Base-by-base conservation (phyloP, 371 early-diverging fungal genomes). In the Amoeboaphelidium occidentale region DNA sequence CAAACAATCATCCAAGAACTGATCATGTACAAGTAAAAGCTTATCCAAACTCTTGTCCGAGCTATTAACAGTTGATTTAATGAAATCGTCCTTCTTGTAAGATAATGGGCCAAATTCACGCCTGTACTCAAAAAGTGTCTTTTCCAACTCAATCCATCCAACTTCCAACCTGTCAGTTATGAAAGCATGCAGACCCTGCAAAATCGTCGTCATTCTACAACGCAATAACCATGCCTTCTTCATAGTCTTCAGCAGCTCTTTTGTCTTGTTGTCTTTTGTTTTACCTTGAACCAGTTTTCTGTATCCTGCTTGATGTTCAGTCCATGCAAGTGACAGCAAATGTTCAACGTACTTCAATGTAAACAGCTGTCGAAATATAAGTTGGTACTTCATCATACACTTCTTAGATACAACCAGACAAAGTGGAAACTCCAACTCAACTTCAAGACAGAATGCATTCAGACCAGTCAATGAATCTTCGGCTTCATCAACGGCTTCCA, bases 291-390 rank as follows among this genome's bases (percentile, higher is more conserved):
- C 32, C 10, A 23, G 27, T 23, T 43, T 23, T 43, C 23, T 2
- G 23, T 43, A 23, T 43, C 23, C 1, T 21, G 23, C 17, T 25
- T 27, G 26, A 23, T 65, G 53, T 2, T 49, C 51, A 3, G 60
- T 46, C 92, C 92, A 93, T 2, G 73, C 63, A 22, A 60, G 55
- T 25, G 76, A 71, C 43, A 94, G 60, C 22, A 73, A 59, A 45
- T 81, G 76, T 58, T 91, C 92, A 1, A 79, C 71, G 51, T 82
- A 75, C 55, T 87, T 87, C 56, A 88, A 68, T 42, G 74, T 68
- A 26, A 93, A 60, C 14, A 93, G 62, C 58, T 85, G 82, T 13
- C 94, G 76, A 61, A 88, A 88, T 25, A 93, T 58, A 2, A 88
- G 64, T 55, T 84, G 87, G 58, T 96, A 93, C 59, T 88, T 88